Conservation (phyloP, 163 green algal genomes). For the Prototheca wickerhamii region DNA sequence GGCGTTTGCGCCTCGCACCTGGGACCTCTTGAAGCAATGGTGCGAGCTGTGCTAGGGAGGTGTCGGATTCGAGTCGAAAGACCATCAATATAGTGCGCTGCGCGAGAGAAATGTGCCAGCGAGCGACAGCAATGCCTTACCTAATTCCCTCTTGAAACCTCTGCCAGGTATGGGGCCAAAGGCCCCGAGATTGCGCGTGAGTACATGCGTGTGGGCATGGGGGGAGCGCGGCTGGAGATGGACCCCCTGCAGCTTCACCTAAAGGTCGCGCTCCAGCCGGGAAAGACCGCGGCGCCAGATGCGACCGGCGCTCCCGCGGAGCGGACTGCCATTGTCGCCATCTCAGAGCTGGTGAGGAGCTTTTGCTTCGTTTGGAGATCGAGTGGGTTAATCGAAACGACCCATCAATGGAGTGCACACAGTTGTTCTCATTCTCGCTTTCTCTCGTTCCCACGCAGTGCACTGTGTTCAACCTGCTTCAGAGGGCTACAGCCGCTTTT, state of each 20-base stretch:
- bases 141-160: not conserved
- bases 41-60: constrained; percentile 2
- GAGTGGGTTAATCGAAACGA: too few species aligned
- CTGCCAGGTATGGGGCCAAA: constrained; percentile 6
- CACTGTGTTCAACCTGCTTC: not conserved
- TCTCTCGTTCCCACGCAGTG: not conserved
- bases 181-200: constrained; percentile 3
- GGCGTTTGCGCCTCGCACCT: constrained; percentile 17
- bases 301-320: not conserved
- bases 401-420: too few species aligned
- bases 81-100: too few species aligned
- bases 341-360: constrained; percentile 2
- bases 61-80: not conserved
- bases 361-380: too few species aligned
- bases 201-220: constrained; percentile 1
- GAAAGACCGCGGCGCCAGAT: not conserved
- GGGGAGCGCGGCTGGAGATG: not conserved
- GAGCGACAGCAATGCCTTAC: not conserved
- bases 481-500: not conserved
- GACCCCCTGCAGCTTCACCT: not conserved
- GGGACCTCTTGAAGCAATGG: constrained; percentile 28
- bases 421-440: too few species aligned
- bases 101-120: too few species aligned
- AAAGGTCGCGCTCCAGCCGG: not conserved
- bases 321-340: not conserved